Percentiles rank a stretch among this genome's conserved stretches.
phyloP scores from a whole-genome alignment of 75 land plant genomes.

The Cunninghamia lanceolata region DNA sequence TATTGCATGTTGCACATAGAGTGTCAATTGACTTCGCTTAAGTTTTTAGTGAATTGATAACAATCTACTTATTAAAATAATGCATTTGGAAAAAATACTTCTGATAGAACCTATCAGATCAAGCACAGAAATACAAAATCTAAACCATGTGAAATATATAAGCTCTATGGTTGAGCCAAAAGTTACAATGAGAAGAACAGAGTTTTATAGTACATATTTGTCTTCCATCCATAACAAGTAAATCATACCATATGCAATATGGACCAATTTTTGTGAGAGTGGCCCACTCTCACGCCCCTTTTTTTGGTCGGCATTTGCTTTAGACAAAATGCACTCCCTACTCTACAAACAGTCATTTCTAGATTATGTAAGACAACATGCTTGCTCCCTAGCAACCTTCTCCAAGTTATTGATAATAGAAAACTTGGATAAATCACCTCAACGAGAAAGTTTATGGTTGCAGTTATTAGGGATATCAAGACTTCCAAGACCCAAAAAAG shows the following conservation, averaged over 20 bases:
- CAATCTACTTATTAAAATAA: neutral
- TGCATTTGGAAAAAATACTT: neutral
- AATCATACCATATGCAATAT: neutral
- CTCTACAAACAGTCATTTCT: conserved; percentile 5
- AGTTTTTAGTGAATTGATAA: neutral
- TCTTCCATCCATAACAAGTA: neutral
- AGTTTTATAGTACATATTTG: conserved; percentile 1
- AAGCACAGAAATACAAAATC: neutral
- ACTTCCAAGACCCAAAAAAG: neutral
- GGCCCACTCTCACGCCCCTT: neutral
- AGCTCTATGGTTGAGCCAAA: neutral
- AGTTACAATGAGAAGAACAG: neutral
- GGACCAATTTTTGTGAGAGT: neutral
- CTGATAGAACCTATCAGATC: neutral
- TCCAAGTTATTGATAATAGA: neutral
- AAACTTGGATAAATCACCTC: neutral
- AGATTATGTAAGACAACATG: neutral
- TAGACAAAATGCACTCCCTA: neutral
- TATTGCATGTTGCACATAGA: neutral
- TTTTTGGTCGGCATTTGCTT: neutral
- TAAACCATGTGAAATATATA: neutral
- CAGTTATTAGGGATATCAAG: neutral
- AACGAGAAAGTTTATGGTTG: neutral
- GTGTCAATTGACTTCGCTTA: neutral
- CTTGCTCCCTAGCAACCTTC: neutral